phyloP scores from a whole-genome alignment of 352 stramenopile genomes.

The Phytopythium chamaehyphon region DNA sequence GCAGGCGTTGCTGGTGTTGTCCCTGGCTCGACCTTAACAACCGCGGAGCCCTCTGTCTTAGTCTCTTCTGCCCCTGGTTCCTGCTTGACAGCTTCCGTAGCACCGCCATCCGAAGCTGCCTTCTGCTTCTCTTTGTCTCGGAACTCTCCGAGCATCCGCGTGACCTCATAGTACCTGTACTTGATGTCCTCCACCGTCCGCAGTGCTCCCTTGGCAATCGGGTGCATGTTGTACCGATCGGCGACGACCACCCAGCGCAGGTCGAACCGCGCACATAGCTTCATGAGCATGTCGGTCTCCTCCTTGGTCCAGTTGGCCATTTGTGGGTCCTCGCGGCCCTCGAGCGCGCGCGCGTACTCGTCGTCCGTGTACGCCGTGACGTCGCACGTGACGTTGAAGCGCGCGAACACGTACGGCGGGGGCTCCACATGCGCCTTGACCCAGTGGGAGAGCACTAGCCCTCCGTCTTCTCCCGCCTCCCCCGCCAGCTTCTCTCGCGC shows the following conservation, averaged over 20 bases:
- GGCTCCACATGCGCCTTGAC: conserved; percentile 50
- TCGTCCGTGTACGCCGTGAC: conserved; percentile 44
- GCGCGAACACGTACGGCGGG: conserved; percentile 62
- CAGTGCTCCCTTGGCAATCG: conserved; percentile 24
- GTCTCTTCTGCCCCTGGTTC: neutral
- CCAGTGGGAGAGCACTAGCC: conserved; percentile 58
- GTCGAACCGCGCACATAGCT: conserved; percentile 49
- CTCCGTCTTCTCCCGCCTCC: conserved; percentile 25
- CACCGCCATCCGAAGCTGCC: neutral
- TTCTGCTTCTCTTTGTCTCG: conserved; percentile 19
- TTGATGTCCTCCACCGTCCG: conserved; percentile 67
- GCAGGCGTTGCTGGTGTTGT: conserved; percentile 8
- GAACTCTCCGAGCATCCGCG: conserved; percentile 37
- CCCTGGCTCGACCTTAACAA: conserved; percentile 2
- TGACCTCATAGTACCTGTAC: conserved; percentile 66
- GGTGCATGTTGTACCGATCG: conserved; percentile 51
- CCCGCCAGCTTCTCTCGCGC: conserved; percentile 37
- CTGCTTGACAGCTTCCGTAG: too few species aligned
- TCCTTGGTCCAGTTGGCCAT: conserved; percentile 67
- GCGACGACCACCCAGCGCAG: conserved; percentile 62
- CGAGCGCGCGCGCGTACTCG: conserved; percentile 43
- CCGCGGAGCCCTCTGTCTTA: neutral
- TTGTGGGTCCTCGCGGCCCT: conserved; percentile 31
- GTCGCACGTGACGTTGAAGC: conserved; percentile 61
- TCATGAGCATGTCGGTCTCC: conserved; percentile 53